A percentile compares a stretch with the other conserved stretches of the same genome.
These are phyloP conservation scores for Fusarium domesticum DNA, from an alignment of 2,329 filamentous ascomycete genomes.

Conservation along the genomic window DNA sequence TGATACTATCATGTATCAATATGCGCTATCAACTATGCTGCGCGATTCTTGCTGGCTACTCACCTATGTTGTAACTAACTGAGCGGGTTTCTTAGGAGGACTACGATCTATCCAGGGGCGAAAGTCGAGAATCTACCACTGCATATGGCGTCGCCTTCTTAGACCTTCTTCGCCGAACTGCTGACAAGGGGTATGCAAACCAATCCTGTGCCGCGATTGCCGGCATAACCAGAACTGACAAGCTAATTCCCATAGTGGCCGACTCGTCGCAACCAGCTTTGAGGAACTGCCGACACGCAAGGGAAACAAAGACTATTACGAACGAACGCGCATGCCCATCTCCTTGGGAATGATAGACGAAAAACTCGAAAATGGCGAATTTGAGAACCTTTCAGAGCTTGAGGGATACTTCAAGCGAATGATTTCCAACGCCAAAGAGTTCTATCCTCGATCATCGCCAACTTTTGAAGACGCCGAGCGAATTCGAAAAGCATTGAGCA, in stretches of 20 bases:
- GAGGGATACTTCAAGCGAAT: slow-evolving; percentile 87
- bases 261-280: slow-evolving; percentile 71
- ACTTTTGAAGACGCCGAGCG: slow-evolving; percentile 83
- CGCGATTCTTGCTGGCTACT: neutral
- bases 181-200: slow-evolving; percentile 71
- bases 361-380: slow-evolving; percentile 67
- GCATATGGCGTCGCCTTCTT: slow-evolving; percentile 70
- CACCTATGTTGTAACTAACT: slow-evolving; percentile 9
- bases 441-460: slow-evolving; percentile 68
- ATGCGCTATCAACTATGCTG: neutral
- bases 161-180: slow-evolving; percentile 69
- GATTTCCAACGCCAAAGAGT: slow-evolving; percentile 83
- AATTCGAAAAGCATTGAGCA: slow-evolving; percentile 79
- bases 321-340: slow-evolving; percentile 72
- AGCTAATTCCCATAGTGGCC: slow-evolving; percentile 57
- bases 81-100: slow-evolving; percentile 29
- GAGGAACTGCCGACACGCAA: slow-evolving; percentile 65
- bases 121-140: slow-evolving; percentile 66
- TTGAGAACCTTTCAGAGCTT: slow-evolving; percentile 67
- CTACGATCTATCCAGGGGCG: slow-evolving; percentile 52
- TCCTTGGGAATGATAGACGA: slow-evolving; percentile 73
- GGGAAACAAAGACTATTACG: slow-evolving; percentile 72
- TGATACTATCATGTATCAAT: neutral
- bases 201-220: neutral
- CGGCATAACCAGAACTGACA: slow-evolving; percentile 18